phyloP scores from a whole-genome alignment of 1,284 basidiomycete species.

The Ganoderma resinaceum region DNA sequence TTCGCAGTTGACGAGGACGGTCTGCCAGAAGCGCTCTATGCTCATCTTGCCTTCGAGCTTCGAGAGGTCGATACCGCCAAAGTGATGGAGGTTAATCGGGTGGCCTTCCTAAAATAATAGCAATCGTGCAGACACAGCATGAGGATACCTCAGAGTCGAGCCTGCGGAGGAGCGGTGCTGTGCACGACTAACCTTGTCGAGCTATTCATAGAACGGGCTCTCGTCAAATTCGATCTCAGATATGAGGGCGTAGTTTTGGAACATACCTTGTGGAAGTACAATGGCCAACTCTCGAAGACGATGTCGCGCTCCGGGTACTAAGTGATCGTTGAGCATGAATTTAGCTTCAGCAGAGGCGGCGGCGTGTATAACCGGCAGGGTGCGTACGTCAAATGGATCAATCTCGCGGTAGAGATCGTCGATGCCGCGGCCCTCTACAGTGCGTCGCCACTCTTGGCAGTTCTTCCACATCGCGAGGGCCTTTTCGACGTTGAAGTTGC shows the following conservation, averaged over 20 bases:
- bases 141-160: not conserved
- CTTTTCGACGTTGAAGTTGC: constrained; percentile 61
- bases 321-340: constrained; percentile 2
- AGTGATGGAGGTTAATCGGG: constrained; percentile 69
- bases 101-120: constrained; percentile 58
- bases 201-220: constrained; percentile 42
- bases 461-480: constrained; percentile 65
- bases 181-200: constrained; percentile 58
- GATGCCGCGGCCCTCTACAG: constrained; percentile 61
- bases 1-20: constrained; percentile 67
- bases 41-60: constrained; percentile 66
- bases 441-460: constrained; percentile 65
- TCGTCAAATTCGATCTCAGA: constrained; percentile 7
- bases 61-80: constrained; percentile 65
- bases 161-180: not conserved
- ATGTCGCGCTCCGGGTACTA: constrained; percentile 73
- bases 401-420: constrained; percentile 60
- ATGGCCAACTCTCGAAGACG: constrained; percentile 76
- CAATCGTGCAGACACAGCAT: not conserved
- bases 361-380: not conserved
- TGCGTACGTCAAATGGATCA: constrained; percentile 68
- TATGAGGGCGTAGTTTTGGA: constrained; percentile 1
- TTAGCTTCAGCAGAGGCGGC: not conserved
- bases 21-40: constrained; percentile 69
- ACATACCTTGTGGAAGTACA: constrained; percentile 75